A percentile compares a stretch with the other conserved stretches of the same genome.
Conservation (phyloP, 345 rosid genomes). For the Kandelia obovata region DNA sequence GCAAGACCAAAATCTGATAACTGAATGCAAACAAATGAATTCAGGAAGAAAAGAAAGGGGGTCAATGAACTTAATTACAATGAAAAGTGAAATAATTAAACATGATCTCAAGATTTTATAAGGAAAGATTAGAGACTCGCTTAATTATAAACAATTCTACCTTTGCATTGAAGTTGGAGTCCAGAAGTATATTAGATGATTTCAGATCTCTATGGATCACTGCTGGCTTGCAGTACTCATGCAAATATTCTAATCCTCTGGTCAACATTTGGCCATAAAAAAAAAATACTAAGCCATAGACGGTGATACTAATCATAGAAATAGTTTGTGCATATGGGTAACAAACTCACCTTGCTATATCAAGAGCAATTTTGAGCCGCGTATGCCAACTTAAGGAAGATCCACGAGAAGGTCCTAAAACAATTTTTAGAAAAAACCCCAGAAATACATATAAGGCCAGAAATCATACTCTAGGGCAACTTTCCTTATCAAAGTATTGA, state of each 20-base stretch:
- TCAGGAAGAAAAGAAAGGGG: neutral
- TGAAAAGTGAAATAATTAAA: conserved; percentile 3
- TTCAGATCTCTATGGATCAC: conserved; percentile 99
- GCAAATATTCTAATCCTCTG: conserved; percentile 95
- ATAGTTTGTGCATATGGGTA: conserved; percentile 2
- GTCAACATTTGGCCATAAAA: conserved; percentile 27
- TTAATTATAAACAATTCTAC: conserved; percentile 32
- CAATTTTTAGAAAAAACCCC: too few relatives aligned
- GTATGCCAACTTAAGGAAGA: conserved; percentile 73
- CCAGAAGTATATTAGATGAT: conserved; percentile 90
- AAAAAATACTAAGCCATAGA: neutral
- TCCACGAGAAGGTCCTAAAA: conserved; percentile 68
- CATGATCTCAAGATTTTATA: neutral
- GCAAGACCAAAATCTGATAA: conserved; percentile 98
- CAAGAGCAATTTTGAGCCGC: conserved; percentile 95
- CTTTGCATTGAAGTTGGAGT: conserved; percentile 88
- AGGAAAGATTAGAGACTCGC: too few relatives aligned
- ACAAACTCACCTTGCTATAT: conserved; percentile 62
- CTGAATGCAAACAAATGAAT: conserved; percentile 37
- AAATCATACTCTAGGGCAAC: neutral
- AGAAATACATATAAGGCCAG: neutral
- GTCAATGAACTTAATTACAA: neutral
- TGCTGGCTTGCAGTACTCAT: conserved; percentile 81
- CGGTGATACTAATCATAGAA: neutral
- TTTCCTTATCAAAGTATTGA: neutral